Percentiles rank a stretch among this genome's conserved stretches.
phyloP scores from a whole-genome alignment of 2,329 filamentous ascomycete species.

The Ascochyta viciae-villosae region DNA sequence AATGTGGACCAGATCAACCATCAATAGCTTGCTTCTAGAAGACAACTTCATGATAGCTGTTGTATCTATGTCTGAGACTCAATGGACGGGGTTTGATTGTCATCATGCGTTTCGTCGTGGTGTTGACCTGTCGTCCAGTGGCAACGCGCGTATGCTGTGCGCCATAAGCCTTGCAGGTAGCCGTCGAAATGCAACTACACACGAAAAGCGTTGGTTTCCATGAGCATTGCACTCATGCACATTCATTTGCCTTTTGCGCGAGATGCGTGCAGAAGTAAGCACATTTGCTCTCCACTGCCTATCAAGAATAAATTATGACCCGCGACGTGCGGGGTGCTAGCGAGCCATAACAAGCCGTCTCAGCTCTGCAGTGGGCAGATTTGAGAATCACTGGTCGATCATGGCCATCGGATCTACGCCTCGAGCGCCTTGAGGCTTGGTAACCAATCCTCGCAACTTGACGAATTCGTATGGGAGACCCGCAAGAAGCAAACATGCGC shows the following conservation, averaged over 20 bases:
- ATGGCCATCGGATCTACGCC: conserved; percentile 24
- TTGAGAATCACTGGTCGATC: conserved; percentile 20
- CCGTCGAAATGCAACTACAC: conserved; percentile 15
- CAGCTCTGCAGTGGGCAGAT: conserved; percentile 3
- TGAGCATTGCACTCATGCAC: no score
- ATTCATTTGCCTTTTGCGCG: no score
- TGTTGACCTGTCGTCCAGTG: conserved; percentile 7
- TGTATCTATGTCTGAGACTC: conserved; percentile 12
- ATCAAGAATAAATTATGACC: conserved; percentile 1
- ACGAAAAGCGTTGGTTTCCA: conserved; percentile 4
- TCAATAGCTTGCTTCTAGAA: not conserved
- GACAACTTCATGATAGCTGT: conserved; percentile 1
- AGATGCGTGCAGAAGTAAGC: no score
- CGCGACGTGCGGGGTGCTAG: conserved; percentile 4
- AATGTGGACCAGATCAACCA: not conserved
- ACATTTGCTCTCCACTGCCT: no score
- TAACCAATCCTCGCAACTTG: conserved; percentile 18
- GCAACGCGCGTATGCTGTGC: conserved; percentile 5
- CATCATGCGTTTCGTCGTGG: conserved; percentile 11
- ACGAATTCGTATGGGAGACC: conserved; percentile 4
- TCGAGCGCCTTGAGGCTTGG: conserved; percentile 21
- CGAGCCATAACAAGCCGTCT: conserved; percentile 5
- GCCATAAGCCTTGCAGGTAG: conserved; percentile 13
- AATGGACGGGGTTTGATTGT: conserved; percentile 1
- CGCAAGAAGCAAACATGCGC: conserved; percentile 12